Base-by-base conservation (phyloP, 2,329 filamentous ascomycete genomes). In the Colletotrichum higginsianum region DNA sequence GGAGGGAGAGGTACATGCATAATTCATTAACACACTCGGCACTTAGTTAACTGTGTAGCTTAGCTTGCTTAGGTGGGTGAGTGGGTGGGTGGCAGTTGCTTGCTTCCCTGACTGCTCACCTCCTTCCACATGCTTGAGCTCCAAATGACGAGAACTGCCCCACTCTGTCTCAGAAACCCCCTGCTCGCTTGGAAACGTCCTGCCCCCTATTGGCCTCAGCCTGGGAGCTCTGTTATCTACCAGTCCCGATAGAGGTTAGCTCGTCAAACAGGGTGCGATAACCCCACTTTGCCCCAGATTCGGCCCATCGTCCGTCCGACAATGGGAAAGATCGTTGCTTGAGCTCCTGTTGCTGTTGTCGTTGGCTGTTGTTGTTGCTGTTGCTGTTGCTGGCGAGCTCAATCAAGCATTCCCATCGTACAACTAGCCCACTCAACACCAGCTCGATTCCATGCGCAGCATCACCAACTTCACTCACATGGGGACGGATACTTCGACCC, bases 161-260 rank as follows among this genome's bases (percentile, higher is more conserved):
- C 58, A 50, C 46, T 4, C 1, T 1, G 1, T 11, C 40, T 44
- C 62, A 23, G 2, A 9, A 9, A 30, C 40, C 26, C 46, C 38
- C 44, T 26, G 46, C 52, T 61, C 35, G 66, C 66, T 69, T 69
- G 66, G 46, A 66, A 69, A 69, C 42, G 26, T 4, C 12, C n/a
- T 12, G 9, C 9, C 12, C 2, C 0, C 18, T 11, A 69, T 66
- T 69, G 66, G 66, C 18, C 1, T 4, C 2, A 16, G 7, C 2
- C 5, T 11, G 3, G 15, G 9, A 42, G 46, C 60, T 52, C 15
- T 2, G 47, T 21, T 9, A 9, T 1, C 0, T 0, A 5, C n/a
- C 6, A 26, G 1, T 18, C 12, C 2, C 2, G 4, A 46, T 18
- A 0, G 2, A 23, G 38, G 2, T 40, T 65, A 46, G 60, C 49